Percentiles rank a stretch among this genome's conserved stretches.
phyloP scores from a whole-genome alignment of 768 basidiomycete genomes.

The Mycena vulgaris region DNA sequence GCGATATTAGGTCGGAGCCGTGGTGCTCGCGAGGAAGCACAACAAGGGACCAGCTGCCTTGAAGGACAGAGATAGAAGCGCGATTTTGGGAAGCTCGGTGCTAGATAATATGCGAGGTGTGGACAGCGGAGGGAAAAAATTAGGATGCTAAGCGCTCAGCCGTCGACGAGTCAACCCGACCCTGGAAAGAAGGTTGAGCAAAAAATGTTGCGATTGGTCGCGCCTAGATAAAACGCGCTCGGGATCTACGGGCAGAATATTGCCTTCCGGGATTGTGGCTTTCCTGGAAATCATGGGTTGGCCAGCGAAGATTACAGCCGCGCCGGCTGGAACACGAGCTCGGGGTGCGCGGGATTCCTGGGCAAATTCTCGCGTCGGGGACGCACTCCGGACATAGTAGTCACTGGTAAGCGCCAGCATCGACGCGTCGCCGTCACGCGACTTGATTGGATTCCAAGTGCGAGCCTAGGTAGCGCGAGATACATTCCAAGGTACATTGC shows the following conservation, averaged over 20 bases:
- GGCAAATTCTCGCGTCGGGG: neutral
- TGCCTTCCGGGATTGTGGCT: neutral
- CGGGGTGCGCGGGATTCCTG: neutral
- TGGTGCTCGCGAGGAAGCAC: too few relatives aligned
- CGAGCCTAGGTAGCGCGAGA: neutral
- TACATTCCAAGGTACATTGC: neutral
- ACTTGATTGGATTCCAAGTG: neutral
- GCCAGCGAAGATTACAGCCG: neutral
- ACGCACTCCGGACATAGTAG: neutral
- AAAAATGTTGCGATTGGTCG: too few relatives aligned
- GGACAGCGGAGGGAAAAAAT: too few relatives aligned
- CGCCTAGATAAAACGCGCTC: neutral
- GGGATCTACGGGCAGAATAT: too few relatives aligned
- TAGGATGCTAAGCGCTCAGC: too few relatives aligned
- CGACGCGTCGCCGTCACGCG: constrained; percentile 1
- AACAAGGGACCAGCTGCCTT: too few relatives aligned
- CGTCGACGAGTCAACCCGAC: too few relatives aligned
- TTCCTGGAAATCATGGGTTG: neutral
- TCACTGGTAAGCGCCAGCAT: neutral
- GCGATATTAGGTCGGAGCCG: too few relatives aligned
- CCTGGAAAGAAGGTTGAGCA: too few relatives aligned
- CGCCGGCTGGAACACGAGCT: neutral
- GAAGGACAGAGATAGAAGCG: too few relatives aligned
- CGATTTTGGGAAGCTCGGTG: too few relatives aligned
- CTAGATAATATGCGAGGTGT: too few relatives aligned